Percentiles rank a stretch among this genome's conserved stretches.
Conservation (phyloP, 148 eudicot species). For the Persicaria tinctoria region DNA sequence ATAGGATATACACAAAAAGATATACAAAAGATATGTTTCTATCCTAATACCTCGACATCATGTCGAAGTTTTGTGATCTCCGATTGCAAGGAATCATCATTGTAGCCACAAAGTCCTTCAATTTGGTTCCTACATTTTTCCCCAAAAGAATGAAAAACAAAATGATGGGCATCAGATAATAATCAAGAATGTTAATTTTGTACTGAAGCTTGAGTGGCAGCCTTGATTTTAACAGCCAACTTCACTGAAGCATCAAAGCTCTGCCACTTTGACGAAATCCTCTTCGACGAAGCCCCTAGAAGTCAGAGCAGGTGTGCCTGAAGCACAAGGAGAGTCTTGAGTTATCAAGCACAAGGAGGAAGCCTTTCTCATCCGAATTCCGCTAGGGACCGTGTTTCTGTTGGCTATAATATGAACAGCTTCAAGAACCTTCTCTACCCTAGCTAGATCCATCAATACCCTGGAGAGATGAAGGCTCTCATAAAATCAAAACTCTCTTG, state of each 20-base stretch:
- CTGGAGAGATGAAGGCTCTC: slow-evolving; percentile 26
- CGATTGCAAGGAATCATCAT: slow-evolving; percentile 57
- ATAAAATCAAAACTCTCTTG: not conserved
- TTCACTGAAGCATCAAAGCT: slow-evolving; percentile 86
- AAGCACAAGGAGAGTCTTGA: not conserved
- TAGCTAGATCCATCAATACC: slow-evolving; percentile 95
- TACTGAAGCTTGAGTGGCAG: slow-evolving; percentile 32
- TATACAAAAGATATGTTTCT: no score
- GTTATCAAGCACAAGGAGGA: no score
- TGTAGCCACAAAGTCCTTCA: slow-evolving; percentile 86
- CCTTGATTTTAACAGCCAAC: slow-evolving; percentile 74
- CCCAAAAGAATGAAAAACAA: not conserved
- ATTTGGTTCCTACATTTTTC: slow-evolving; percentile 62
- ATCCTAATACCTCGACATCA: slow-evolving; percentile 70
- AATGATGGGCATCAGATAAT: not conserved
- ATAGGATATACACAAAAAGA: no score
- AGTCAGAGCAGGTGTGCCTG: slow-evolving; percentile 97
- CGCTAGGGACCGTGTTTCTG: slow-evolving; percentile 98
- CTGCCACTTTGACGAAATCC: slow-evolving; percentile 93
- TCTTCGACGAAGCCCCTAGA: slow-evolving; percentile 93
- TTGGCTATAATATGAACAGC: slow-evolving; percentile 94
- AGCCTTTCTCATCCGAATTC: slow-evolving; percentile 70
- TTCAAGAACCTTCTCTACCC: slow-evolving; percentile 97
- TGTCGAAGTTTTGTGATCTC: slow-evolving; percentile 71
- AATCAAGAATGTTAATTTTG: not conserved